Conservation (phyloP, 2,329 filamentous ascomycete genomes). For the Ophiocordyceps camponoti-saundersi region DNA sequence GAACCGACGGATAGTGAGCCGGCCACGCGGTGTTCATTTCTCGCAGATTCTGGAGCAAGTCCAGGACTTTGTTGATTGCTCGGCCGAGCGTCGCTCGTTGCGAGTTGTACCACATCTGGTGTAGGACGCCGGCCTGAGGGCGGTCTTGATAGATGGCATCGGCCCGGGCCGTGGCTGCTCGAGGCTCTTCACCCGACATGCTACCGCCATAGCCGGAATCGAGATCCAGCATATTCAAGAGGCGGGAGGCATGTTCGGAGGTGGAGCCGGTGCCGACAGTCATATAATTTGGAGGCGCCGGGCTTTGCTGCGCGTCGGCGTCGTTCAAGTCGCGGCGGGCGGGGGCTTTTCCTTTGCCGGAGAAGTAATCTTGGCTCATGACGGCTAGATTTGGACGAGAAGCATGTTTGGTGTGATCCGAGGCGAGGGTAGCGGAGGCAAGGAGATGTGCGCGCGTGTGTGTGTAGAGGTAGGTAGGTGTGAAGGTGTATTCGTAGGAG, state of each 20-base stretch:
- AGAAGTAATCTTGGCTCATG: constrained; percentile 46
- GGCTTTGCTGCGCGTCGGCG: constrained; percentile 11
- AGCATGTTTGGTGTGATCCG: constrained; percentile 14
- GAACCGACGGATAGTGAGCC: constrained; percentile 80
- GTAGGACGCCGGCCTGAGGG: constrained; percentile 61
- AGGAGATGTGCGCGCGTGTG: not conserved
- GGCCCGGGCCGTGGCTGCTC: constrained; percentile 12
- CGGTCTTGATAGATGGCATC: constrained; percentile 23
- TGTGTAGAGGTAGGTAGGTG: not conserved
- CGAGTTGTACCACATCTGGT: constrained; percentile 89
- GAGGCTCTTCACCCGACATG: constrained; percentile 43
- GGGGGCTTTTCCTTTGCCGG: constrained; percentile 34
- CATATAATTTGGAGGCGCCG: constrained; percentile 52
- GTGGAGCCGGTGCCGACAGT: constrained; percentile 71
- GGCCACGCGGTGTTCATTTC: constrained; percentile 87
- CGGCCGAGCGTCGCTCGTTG: constrained; percentile 77
- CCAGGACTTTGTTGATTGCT: constrained; percentile 73
- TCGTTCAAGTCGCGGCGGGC: constrained; percentile 13
- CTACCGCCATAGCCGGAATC: constrained; percentile 91
- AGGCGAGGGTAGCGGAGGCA: not conserved
- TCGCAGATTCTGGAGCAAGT: constrained; percentile 68
- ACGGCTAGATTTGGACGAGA: constrained; percentile 13
- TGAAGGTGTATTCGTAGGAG: not conserved
- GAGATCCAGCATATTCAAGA: constrained; percentile 66
- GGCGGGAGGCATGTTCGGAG: constrained; percentile 62